Conservation (phyloP, 371 early-diverging fungal genomes). For the Apophysomyces sp. region DNA sequence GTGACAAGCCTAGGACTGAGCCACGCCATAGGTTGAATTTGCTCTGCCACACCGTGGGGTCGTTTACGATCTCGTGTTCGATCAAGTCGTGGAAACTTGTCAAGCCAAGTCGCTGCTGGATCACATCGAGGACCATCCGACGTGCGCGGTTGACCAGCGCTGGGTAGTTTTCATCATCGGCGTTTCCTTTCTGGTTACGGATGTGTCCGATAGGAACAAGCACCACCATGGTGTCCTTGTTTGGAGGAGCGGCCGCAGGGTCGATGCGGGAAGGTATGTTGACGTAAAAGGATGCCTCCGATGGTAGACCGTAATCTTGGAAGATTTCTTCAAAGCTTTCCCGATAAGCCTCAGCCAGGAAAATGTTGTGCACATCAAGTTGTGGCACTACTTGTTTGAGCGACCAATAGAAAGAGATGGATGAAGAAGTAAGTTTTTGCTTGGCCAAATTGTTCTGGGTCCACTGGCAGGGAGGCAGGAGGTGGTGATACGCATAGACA, state of each 20-base stretch:
- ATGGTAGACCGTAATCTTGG: slow-evolving; percentile 42
- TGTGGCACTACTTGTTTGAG: slow-evolving; percentile 42
- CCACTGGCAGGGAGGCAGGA: slow-evolving; percentile 55
- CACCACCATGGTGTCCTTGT: slow-evolving; percentile 54
- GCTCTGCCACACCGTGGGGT: slow-evolving; percentile 56
- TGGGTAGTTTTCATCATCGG: slow-evolving; percentile 24
- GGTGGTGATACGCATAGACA: slow-evolving; percentile 56
- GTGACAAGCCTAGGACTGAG: slow-evolving; percentile 60
- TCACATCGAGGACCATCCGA: slow-evolving; percentile 41
- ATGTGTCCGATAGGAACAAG: slow-evolving; percentile 62
- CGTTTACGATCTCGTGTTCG: slow-evolving; percentile 56
- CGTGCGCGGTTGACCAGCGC: slow-evolving; percentile 45
- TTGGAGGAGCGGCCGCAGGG: slow-evolving; percentile 52
- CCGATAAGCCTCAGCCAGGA: slow-evolving; percentile 58
- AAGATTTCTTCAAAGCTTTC: slow-evolving; percentile 65
- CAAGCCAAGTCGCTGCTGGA: slow-evolving; percentile 39
- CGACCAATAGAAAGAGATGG: slow-evolving; percentile 67
- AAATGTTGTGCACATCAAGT: slow-evolving; percentile 64
- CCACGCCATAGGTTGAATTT: slow-evolving; percentile 66
- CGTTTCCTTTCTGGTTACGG: slow-evolving; percentile 14
- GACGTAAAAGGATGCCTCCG: slow-evolving; percentile 60
- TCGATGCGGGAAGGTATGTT: slow-evolving; percentile 65
- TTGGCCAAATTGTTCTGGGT: slow-evolving; percentile 32
- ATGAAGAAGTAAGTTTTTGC: slow-evolving; percentile 58
- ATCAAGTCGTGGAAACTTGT: slow-evolving; percentile 43